Evolutionary conservation across 2,329 filamentous ascomycete species (phyloP).

Genomic region (Aspergillus melleus): DNA sequence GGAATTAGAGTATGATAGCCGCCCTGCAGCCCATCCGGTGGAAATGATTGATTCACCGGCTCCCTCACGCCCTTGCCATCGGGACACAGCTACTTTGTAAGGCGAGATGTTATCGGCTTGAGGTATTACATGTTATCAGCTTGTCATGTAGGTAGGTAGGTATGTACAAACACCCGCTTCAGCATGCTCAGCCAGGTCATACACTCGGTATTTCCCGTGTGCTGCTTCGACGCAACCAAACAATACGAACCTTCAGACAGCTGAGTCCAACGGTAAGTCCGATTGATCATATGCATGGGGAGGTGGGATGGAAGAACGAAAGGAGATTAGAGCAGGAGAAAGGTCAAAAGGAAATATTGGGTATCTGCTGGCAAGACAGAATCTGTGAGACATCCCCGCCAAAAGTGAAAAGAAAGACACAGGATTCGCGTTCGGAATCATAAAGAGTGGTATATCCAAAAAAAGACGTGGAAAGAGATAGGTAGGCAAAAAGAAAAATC

Average conservation of each 20-base stretch:
- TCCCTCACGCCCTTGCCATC: neutral
- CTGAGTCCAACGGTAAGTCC: neutral
- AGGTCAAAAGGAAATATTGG: constrained; percentile 20
- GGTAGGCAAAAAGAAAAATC: constrained; percentile 1
- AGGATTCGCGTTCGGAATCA: neutral
- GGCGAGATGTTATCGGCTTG: neutral
- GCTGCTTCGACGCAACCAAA: neutral
- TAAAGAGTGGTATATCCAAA: constrained; percentile 7
- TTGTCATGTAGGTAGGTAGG: neutral
- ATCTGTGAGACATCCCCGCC: constrained; percentile 15
- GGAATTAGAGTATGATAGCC: neutral
- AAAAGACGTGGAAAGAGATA: constrained; percentile 15
- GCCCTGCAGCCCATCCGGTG: neutral
- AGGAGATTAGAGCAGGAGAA: neutral
- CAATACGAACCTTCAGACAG: neutral
- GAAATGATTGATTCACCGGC: neutral
- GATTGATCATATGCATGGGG: constrained; percentile 4
- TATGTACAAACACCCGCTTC: neutral
- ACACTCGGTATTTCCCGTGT: neutral
- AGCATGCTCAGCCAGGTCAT: neutral
- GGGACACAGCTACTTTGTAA: neutral
- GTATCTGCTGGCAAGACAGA: constrained; percentile 35
- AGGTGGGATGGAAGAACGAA: neutral
- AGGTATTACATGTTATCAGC: neutral
- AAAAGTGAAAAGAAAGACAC: constrained; percentile 14